Conservation (phyloP, 805 yeast species). For the Ogataea philodendri region DNA sequence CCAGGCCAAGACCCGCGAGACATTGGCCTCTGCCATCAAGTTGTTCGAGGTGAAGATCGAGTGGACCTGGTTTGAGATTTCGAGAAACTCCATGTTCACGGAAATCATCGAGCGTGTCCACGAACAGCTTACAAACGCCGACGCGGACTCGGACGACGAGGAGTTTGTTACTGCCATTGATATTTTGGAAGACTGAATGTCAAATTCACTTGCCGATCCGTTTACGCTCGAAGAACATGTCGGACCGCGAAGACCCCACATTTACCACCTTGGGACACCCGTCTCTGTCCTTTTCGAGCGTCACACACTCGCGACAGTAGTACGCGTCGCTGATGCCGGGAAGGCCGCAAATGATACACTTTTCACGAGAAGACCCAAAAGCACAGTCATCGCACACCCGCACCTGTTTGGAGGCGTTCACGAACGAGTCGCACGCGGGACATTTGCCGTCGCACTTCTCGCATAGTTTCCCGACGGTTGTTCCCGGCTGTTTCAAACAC, state of each 20-base stretch:
- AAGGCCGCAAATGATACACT: conserved; percentile 71
- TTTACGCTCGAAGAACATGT: conserved; percentile 59
- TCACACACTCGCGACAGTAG: conserved; percentile 84
- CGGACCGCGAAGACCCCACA: conserved; percentile 73
- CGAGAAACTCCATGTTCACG: conserved; percentile 35
- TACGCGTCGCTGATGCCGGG: conserved; percentile 67
- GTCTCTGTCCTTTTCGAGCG: conserved; percentile 75
- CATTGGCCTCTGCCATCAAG: conserved; percentile 43
- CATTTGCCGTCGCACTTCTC: conserved; percentile 88
- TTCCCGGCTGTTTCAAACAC: conserved; percentile 86
- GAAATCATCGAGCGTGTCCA: conserved; percentile 11
- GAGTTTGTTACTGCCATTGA: conserved; percentile 24
- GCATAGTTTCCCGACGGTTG: conserved; percentile 66
- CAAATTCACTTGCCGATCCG: conserved; percentile 22
- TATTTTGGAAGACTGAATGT: conserved; percentile 5
- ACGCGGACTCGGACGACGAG: conserved; percentile 14
- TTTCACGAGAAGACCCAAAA: conserved; percentile 58
- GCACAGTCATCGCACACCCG: conserved; percentile 85
- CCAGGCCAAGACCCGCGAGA: conserved; percentile 49
- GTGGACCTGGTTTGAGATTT: conserved; percentile 55
- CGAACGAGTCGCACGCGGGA: conserved; percentile 85
- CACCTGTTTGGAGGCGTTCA: conserved; percentile 64
- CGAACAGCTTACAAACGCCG: conserved; percentile 6
- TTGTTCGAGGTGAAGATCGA: conserved; percentile 52
- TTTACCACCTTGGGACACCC: conserved; percentile 89